Evolutionary conservation across 108 stramenopile genomes (phyloP).

Genomic region (Nitzschia palea): DNA sequence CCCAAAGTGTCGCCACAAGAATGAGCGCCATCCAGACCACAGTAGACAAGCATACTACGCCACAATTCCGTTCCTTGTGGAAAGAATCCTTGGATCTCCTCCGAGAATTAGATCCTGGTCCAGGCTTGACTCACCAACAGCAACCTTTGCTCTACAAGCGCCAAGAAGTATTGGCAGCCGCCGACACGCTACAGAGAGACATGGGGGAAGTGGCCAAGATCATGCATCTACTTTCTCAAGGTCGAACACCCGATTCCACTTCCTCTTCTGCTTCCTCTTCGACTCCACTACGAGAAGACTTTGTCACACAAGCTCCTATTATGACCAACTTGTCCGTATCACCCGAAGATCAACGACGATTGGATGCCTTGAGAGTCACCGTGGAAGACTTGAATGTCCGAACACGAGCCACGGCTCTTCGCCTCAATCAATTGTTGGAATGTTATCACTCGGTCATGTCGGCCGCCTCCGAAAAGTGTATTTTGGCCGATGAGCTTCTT

Average conservation of each 20-base stretch:
- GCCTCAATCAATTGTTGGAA: constrained; percentile 46
- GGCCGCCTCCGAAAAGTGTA: constrained; percentile 68
- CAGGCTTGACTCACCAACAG: constrained; percentile 50
- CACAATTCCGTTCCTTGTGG: constrained; percentile 1
- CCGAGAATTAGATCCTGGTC: constrained; percentile 47
- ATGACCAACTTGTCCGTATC: constrained; percentile 38
- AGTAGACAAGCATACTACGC: constrained; percentile 1
- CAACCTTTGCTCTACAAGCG: constrained; percentile 63
- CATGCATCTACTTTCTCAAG: constrained; percentile 25
- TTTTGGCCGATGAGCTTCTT: constrained; percentile 67
- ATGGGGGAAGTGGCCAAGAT: constrained; percentile 54
- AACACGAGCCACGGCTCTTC: background rate
- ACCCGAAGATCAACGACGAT: constrained; percentile 42
- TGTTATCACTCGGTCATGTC: constrained; percentile 50
- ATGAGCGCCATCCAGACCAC: background rate
- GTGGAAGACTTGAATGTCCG: constrained; percentile 40
- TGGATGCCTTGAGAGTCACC: constrained; percentile 45
- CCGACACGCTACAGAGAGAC: constrained; percentile 46
- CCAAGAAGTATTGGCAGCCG: constrained; percentile 64
- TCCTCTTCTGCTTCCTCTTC: background rate
- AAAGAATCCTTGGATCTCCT: constrained; percentile 29
- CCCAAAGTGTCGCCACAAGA: background rate
- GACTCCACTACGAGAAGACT: constrained; percentile 15
- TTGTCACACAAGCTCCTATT: constrained; percentile 69
- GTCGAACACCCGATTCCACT: background rate